Evolutionary conservation across 1,284 basidiomycete genomes (phyloP).

Genomic region (Marasmius oreades): DNA sequence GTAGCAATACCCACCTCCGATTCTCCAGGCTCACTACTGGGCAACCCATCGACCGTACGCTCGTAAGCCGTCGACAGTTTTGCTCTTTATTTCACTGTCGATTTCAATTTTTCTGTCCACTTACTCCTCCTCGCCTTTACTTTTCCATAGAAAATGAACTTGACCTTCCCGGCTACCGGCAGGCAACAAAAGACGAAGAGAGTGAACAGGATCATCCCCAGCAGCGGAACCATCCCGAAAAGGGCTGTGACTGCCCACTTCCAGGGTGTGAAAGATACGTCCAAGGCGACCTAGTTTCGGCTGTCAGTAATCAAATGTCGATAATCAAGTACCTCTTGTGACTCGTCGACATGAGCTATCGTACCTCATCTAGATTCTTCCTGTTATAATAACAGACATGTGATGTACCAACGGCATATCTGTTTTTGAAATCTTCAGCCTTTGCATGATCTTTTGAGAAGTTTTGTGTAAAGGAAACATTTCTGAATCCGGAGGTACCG

Average conservation of each 20-base stretch:
- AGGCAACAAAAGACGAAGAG: background rate
- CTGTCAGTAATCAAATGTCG: too few species aligned
- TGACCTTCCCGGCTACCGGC: background rate
- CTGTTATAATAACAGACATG: conserved; percentile 17
- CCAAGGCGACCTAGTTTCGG: conserved; percentile 10
- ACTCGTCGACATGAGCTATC: background rate
- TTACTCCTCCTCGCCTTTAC: too few species aligned
- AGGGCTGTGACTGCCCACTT: conserved; percentile 18
- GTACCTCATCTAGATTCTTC: conserved; percentile 12
- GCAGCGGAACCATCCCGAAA: conserved; percentile 16
- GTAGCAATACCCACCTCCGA: too few species aligned
- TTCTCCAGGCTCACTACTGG: too few species aligned
- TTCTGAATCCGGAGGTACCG: background rate
- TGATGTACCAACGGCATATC: conserved; percentile 9
- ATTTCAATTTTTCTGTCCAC: too few species aligned
- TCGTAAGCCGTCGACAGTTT: too few species aligned
- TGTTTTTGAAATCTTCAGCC: conserved; percentile 8
- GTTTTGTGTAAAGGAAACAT: conserved; percentile 13
- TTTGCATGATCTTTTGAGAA: conserved; percentile 11
- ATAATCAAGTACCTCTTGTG: too few species aligned
- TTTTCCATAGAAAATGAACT: too few species aligned
- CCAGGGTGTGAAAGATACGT: conserved; percentile 15
- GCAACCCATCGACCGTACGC: too few species aligned
- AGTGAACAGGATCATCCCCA: conserved; percentile 7
- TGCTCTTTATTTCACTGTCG: too few species aligned